Percentiles rank a stretch among this genome's conserved stretches.
Conservation (phyloP, 1,139 yeast species). For the Candida mesenterica region DNA sequence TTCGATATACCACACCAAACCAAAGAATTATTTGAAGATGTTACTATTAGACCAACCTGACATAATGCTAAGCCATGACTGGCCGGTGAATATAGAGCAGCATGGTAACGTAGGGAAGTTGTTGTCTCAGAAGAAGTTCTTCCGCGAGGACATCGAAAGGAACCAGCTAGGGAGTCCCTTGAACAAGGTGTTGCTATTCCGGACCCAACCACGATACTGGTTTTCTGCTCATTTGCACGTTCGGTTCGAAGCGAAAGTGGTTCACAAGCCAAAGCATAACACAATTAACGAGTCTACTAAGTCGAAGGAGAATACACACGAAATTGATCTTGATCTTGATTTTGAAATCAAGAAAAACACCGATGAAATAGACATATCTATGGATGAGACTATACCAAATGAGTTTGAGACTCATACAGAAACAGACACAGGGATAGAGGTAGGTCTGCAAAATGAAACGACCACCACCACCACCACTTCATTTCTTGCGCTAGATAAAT, state of each 20-base stretch:
- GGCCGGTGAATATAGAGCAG: conserved; percentile 83
- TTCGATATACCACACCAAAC: conserved; percentile 74
- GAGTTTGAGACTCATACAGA: background rate
- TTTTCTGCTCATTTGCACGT: conserved; percentile 90
- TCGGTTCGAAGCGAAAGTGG: conserved; percentile 54
- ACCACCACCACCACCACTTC: conserved; percentile 30
- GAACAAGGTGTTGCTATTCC: conserved; percentile 52
- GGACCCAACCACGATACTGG: conserved; percentile 71
- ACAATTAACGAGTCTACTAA: too few relatives aligned
- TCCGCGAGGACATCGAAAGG: conserved; percentile 57
- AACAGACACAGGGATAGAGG: background rate
- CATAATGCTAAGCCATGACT: conserved; percentile 78
- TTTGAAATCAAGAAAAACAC: too few relatives aligned
- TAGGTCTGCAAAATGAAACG: background rate
- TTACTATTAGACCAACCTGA: conserved; percentile 40
- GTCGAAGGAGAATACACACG: conserved; percentile 4
- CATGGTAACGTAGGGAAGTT: conserved; percentile 56
- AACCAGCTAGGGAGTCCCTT: conserved; percentile 76
- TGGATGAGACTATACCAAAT: background rate
- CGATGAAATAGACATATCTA: too few relatives aligned
- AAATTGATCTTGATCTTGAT: conserved; percentile 10
- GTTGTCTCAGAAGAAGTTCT: conserved; percentile 62
- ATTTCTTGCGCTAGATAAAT: conserved; percentile 85
- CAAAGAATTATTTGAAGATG: conserved; percentile 60
- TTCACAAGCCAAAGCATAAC: conserved; percentile 23